Evolutionary conservation across 2,329 filamentous ascomycete species (phyloP).

Genomic region (Cryphonectria japonica): DNA sequence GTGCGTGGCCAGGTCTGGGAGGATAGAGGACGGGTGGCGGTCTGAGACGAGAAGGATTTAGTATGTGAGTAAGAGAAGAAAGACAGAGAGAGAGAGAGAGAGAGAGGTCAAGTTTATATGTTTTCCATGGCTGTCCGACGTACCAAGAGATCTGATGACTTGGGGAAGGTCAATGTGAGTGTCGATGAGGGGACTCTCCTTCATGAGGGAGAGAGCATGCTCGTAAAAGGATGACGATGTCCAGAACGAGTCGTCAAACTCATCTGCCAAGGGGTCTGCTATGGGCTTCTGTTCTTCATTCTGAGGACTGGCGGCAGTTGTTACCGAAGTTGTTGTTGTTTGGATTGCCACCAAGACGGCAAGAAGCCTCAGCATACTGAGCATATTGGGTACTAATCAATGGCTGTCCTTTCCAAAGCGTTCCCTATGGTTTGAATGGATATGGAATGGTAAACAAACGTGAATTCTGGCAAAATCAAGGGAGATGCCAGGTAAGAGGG

Average conservation of each 20-base stretch:
- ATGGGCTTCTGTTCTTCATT: slow-evolving; percentile 19
- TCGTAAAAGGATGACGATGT: slow-evolving; percentile 11
- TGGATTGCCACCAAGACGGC: not conserved
- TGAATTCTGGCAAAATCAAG: too few relatives aligned
- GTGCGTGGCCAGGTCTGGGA: slow-evolving; percentile 22
- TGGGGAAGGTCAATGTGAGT: slow-evolving; percentile 43
- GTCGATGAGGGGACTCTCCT: slow-evolving; percentile 38
- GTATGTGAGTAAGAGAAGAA: slow-evolving; percentile 24
- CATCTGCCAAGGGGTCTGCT: not conserved
- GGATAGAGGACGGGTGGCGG: slow-evolving; percentile 15
- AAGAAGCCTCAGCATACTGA: not conserved
- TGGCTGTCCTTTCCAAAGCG: not conserved
- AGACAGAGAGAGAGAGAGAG: too few relatives aligned
- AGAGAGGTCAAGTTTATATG: slow-evolving; percentile 34
- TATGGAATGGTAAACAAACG: not conserved
- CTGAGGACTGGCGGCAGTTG: slow-evolving; percentile 5
- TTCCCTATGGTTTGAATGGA: not conserved
- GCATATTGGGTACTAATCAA: not conserved
- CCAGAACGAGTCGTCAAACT: slow-evolving; percentile 13
- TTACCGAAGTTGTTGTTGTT: not conserved
- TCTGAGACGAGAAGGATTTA: not conserved
- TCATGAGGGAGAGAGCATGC: slow-evolving; percentile 17
- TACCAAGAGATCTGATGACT: slow-evolving; percentile 24
- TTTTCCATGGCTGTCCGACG: slow-evolving; percentile 26
- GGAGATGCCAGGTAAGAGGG: not conserved